phyloP scores from a whole-genome alignment of 2,329 filamentous ascomycete genomes.

The Alternaria tenuissima region DNA sequence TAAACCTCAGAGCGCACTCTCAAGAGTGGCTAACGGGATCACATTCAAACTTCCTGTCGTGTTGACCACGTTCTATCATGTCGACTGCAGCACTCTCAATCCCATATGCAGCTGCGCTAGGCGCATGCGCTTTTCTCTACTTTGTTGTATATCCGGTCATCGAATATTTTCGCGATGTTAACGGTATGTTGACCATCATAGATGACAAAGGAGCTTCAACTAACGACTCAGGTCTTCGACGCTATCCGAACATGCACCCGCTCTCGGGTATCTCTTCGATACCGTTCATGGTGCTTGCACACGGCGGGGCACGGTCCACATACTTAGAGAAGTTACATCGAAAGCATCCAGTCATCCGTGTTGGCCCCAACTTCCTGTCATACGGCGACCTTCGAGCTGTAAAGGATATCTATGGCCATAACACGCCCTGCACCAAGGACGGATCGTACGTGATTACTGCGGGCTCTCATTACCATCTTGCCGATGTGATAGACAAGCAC shows the following conservation, averaged over 20 bases:
- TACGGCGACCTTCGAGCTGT: slow-evolving; percentile 49
- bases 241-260: slow-evolving; percentile 58
- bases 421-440: slow-evolving; percentile 61
- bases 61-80: slow-evolving; percentile 21
- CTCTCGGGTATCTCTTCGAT: slow-evolving; percentile 59
- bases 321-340: slow-evolving; percentile 57
- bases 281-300: slow-evolving; percentile 58
- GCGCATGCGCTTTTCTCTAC: slow-evolving; percentile 41
- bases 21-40: neutral
- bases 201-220: neutral
- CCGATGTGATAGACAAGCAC: slow-evolving; percentile 61
- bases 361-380: slow-evolving; percentile 42
- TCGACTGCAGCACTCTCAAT: slow-evolving; percentile 20
- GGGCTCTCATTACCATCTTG: slow-evolving; percentile 61
- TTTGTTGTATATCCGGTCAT: slow-evolving; percentile 54
- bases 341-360: slow-evolving; percentile 54
- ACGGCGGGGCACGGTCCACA: slow-evolving; percentile 55
- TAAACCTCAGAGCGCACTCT: neutral
- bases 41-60: neutral
- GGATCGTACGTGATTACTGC: slow-evolving; percentile 56
- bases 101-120: slow-evolving; percentile 38
- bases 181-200: slow-evolving; percentile 36
- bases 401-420: slow-evolving; percentile 62
- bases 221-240: slow-evolving; percentile 50
- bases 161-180: slow-evolving; percentile 57